These are phyloP conservation scores for Austroboletus festivus DNA, from an alignment of 768 basidiomycete genomes.

Conservation along the genomic window DNA sequence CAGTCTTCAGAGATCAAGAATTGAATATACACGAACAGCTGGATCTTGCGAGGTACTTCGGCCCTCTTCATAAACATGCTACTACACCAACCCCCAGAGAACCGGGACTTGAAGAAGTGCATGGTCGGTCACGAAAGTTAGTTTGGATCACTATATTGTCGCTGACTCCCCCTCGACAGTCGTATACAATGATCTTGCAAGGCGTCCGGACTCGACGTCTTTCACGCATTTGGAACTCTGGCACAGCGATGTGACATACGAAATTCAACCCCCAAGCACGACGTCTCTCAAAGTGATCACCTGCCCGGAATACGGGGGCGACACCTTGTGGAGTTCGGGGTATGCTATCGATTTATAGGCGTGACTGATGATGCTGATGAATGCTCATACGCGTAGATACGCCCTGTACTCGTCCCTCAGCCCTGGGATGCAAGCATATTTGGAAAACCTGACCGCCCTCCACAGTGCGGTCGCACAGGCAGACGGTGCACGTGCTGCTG, in stretches of 20 bases:
- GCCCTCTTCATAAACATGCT: conserved; percentile 79
- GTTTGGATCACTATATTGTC: background rate
- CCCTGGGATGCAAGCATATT: conserved; percentile 67
- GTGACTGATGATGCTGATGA: conserved; percentile 8
- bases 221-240: conserved; percentile 76
- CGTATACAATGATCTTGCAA: conserved; percentile 65
- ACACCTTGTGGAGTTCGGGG: conserved; percentile 82
- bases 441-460: conserved; percentile 69
- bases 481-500: conserved; percentile 67
- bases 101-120: conserved; percentile 73
- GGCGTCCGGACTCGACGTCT: conserved; percentile 58
- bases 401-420: conserved; percentile 83
- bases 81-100: conserved; percentile 72
- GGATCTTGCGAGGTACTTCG: conserved; percentile 67
- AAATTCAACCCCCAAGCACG: conserved; percentile 75
- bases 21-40: conserved; percentile 66
- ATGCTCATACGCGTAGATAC: conserved; percentile 44
- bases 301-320: conserved; percentile 68
- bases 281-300: conserved; percentile 77
- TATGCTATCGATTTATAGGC: conserved; percentile 37
- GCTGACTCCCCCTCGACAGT: conserved; percentile 38
- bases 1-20: conserved; percentile 77
- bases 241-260: conserved; percentile 82
- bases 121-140: conserved; percentile 41
- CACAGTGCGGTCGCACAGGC: conserved; percentile 80